These are phyloP conservation scores for Rusavskia elegans DNA, from an alignment of 495 filamentous ascomycete species.

Conservation along the genomic window DNA sequence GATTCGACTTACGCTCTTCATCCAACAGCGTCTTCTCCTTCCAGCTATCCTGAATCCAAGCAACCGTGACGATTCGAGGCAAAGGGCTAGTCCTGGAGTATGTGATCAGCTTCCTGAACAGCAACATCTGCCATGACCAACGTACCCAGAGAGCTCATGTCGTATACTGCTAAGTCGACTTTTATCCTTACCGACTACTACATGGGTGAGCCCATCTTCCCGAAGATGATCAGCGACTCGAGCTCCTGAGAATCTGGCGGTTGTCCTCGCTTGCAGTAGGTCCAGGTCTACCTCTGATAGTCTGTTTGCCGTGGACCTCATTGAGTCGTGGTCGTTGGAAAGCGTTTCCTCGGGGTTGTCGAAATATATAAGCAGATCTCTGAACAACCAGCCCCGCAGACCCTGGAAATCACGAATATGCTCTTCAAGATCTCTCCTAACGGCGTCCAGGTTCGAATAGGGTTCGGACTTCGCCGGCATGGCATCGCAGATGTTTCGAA, in stretches of 20 bases:
- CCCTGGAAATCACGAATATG: slow-evolving; percentile 34
- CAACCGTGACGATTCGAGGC: slow-evolving; percentile 52
- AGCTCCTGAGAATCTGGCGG: slow-evolving; percentile 50
- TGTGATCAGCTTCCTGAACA: slow-evolving; percentile 1
- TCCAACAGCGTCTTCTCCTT: slow-evolving; percentile 61
- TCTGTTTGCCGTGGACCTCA: neutral
- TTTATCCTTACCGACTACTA: slow-evolving; percentile 32
- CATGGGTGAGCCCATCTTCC: slow-evolving; percentile 44
- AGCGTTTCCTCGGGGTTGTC: slow-evolving; percentile 9
- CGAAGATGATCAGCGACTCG: slow-evolving; percentile 27
- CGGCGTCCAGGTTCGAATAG: slow-evolving; percentile 11
- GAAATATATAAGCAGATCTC: slow-evolving; percentile 40
- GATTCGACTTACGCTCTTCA: slow-evolving; percentile 41
- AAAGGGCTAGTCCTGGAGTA: slow-evolving; percentile 15
- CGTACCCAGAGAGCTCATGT: slow-evolving; percentile 22
- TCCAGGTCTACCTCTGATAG: neutral
- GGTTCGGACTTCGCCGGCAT: slow-evolving; percentile 24
- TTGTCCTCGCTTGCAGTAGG: slow-evolving; percentile 22
- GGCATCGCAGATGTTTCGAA: slow-evolving; percentile 33
- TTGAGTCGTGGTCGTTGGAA: neutral
- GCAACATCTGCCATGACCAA: neutral
- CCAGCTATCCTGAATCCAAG: slow-evolving; percentile 76
- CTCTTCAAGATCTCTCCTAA: slow-evolving; percentile 38
- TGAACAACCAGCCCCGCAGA: slow-evolving; percentile 52
- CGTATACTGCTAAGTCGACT: slow-evolving; percentile 26